These are phyloP conservation scores for Penicillium hordei DNA, from an alignment of 2,329 filamentous ascomycete genomes.

Conservation along the genomic window DNA sequence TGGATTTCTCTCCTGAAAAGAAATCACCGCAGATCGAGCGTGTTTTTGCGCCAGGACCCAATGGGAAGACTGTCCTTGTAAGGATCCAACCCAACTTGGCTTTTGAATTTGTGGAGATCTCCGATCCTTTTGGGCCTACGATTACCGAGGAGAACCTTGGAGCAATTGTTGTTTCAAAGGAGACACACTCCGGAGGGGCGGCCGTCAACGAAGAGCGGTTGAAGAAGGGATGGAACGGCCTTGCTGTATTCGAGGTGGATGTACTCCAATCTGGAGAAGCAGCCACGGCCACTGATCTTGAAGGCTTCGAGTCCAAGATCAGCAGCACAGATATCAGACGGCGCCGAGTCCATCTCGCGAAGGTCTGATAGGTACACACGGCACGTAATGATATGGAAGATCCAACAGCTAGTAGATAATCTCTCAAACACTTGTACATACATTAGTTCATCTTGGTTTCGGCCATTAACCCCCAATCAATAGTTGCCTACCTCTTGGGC, in stretches of 20 bases:
- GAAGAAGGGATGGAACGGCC: conserved; percentile 70
- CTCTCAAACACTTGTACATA: conserved; percentile 5
- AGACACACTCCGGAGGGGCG: conserved; percentile 79
- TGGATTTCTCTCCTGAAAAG: conserved; percentile 56
- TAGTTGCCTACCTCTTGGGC: neutral
- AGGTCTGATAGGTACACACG: conserved; percentile 22
- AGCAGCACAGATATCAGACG: conserved; percentile 84
- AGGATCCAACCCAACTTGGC: conserved; percentile 62
- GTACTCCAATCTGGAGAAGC: conserved; percentile 69
- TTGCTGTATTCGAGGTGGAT: conserved; percentile 86
- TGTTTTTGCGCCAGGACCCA: conserved; percentile 38
- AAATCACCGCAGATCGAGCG: conserved; percentile 31
- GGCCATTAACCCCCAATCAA: conserved; percentile 19
- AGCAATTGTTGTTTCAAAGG: conserved; percentile 80
- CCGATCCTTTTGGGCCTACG: conserved; percentile 86
- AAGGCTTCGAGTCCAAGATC: conserved; percentile 77
- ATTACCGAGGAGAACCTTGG: conserved; percentile 77
- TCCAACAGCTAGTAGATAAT: conserved; percentile 10
- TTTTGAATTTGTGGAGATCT: conserved; percentile 79
- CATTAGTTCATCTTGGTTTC: conserved; percentile 15
- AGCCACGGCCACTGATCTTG: conserved; percentile 43
- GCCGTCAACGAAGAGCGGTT: conserved; percentile 81
- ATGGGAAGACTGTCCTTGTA: conserved; percentile 41
- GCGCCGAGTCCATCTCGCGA: conserved; percentile 44
- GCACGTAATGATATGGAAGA: conserved; percentile 5